Conservation (phyloP, 2,329 filamentous ascomycete species). For the Microcyclosporella mali region DNA sequence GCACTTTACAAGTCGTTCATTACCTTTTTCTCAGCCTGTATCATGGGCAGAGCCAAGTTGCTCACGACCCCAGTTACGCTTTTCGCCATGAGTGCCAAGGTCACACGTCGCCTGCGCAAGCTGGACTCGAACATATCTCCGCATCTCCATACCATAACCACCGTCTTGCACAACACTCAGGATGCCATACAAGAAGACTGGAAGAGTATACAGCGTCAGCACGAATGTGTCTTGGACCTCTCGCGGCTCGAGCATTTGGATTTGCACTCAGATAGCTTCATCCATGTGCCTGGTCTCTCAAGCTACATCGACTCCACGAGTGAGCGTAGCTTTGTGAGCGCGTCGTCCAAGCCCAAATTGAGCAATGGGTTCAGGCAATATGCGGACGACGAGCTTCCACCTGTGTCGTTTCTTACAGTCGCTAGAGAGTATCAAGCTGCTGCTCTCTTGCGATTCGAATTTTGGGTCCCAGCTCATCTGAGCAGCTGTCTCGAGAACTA, state of each 20-base stretch:
- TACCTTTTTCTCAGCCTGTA: constrained; percentile 3
- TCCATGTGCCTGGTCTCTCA: too few relatives aligned
- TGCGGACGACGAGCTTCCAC: too few relatives aligned
- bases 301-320: too few relatives aligned
- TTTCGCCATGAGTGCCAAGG: constrained; percentile 10
- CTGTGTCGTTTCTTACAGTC: too few relatives aligned
- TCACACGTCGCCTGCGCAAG: constrained; percentile 8
- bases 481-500: too few relatives aligned
- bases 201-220: neutral
- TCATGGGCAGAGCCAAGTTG: constrained; percentile 3
- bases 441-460: too few relatives aligned
- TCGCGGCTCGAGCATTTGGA: neutral
- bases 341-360: too few relatives aligned
- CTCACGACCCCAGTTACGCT: neutral
- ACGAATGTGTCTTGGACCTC: neutral
- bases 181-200: neutral
- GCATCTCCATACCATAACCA: neutral
- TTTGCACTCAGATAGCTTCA: neutral
- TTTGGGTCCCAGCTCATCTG: neutral
- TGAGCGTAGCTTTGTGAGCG: too few relatives aligned
- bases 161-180: neutral
- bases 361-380: too few relatives aligned
- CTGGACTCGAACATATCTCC: neutral
- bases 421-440: too few relatives aligned
- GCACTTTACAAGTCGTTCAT: constrained; percentile 9